A percentile compares a stretch with the other conserved stretches of the same genome.
These are phyloP conservation scores for Candida cerambycidarum DNA, from an alignment of 805 yeast genomes.

Conservation along the genomic window DNA sequence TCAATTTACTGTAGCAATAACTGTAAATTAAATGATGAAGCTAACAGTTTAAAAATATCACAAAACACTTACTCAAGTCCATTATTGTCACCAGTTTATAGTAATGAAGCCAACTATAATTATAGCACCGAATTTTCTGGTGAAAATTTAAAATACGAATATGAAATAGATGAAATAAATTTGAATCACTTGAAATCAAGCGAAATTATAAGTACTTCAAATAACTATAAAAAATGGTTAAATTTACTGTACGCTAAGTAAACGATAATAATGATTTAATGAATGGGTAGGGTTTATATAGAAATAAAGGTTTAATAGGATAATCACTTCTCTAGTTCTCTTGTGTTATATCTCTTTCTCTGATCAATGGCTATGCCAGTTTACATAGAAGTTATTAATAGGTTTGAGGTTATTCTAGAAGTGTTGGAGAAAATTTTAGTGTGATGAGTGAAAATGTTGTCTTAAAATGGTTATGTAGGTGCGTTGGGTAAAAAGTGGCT, in stretches of 20 bases:
- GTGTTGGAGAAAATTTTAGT: neutral
- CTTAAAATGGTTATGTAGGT: neutral
- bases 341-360: too few relatives aligned
- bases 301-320: constrained; percentile 6
- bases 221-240: constrained; percentile 18
- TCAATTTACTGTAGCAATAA: constrained; percentile 29
- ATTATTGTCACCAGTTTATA: constrained; percentile 26
- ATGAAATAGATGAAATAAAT: constrained; percentile 14
- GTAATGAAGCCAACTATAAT: neutral
- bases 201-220: constrained; percentile 11
- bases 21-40: constrained; percentile 35
- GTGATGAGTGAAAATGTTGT: neutral
- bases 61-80: constrained; percentile 23
- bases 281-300: constrained; percentile 2
- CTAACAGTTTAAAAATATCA: constrained; percentile 13
- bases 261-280: neutral
- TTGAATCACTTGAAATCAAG: constrained; percentile 11
- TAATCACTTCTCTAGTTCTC: neutral
- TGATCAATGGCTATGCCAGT: too few relatives aligned
- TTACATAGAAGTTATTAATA: too few relatives aligned
- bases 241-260: constrained; percentile 12
- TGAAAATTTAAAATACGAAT: constrained; percentile 1
- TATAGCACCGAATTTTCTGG: neutral
- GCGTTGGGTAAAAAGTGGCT: neutral
- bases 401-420: too few relatives aligned